phyloP scores from a whole-genome alignment of 1,139 yeast species.

The Hansenula lynferdii region DNA sequence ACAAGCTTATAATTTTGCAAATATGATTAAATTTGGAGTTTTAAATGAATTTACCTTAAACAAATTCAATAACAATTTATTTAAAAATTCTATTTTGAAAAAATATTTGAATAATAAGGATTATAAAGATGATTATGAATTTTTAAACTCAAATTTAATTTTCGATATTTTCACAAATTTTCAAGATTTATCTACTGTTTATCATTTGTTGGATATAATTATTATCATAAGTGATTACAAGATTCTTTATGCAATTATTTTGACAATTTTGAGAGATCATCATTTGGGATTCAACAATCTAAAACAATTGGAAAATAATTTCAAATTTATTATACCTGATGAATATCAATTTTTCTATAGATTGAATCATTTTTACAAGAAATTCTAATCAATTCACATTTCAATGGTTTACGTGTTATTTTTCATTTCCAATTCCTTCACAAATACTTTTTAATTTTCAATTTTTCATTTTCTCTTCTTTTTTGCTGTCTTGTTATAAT shows the following conservation, averaged over 20 bases:
- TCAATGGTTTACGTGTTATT: too few relatives aligned
- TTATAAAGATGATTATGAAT: conserved; percentile 27
- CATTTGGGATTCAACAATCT: conserved; percentile 47
- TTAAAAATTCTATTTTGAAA: conserved; percentile 19
- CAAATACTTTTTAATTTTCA: too few relatives aligned
- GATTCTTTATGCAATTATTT: conserved; percentile 30
- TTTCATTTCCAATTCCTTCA: too few relatives aligned
- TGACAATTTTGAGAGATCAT: conserved; percentile 36
- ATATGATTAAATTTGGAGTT: conserved; percentile 23
- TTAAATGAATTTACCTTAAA: conserved; percentile 22
- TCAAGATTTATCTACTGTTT: conserved; percentile 12
- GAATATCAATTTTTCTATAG: conserved; percentile 29
- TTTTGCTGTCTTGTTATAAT: too few relatives aligned
- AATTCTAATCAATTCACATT: too few relatives aligned
- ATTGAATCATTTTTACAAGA: conserved; percentile 27
- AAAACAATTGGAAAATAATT: conserved; percentile 19
- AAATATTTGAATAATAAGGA: conserved; percentile 17
- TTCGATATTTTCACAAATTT: conserved; percentile 13
- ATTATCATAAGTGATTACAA: conserved; percentile 30
- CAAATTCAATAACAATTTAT: conserved; percentile 24
- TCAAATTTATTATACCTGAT: conserved; percentile 20
- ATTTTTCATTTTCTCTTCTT: too few relatives aligned
- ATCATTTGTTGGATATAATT: conserved; percentile 16
- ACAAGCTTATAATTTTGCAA: conserved; percentile 22
- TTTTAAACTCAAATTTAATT: conserved; percentile 22